Conservation (phyloP, 2,329 filamentous ascomycete genomes). For the Emmonsiellopsis sp. region DNA sequence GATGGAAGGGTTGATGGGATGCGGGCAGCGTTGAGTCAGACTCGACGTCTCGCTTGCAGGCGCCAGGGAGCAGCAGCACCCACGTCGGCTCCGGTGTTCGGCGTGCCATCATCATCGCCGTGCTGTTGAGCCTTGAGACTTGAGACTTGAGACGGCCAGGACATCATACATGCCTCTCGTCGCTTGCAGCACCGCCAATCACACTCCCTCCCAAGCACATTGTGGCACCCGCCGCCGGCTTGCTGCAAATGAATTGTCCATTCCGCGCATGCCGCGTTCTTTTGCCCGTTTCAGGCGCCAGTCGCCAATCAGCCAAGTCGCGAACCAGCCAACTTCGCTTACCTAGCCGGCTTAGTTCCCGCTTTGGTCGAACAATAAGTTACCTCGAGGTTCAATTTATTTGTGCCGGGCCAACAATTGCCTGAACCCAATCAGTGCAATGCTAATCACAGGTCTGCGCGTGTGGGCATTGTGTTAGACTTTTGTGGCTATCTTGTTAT, state of each 20-base stretch:
- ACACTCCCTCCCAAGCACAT: not conserved
- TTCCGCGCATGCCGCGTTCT: not conserved
- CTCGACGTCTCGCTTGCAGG: not conserved
- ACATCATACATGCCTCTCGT: not conserved
- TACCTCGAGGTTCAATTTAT: too few species aligned
- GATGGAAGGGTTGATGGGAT: too few species aligned
- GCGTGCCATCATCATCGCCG: too few species aligned
- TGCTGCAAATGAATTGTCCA: not conserved
- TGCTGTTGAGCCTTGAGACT: too few species aligned
- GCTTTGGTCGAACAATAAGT: too few species aligned
- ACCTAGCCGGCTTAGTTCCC: too few species aligned
- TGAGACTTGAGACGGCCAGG: not conserved
- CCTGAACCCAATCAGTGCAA: too few species aligned
- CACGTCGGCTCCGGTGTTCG: not conserved
- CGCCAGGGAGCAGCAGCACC: not conserved
- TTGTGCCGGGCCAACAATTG: too few species aligned
- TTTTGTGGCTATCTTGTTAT: too few species aligned
- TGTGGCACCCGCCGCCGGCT: not conserved
- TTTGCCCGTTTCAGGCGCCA: not conserved
- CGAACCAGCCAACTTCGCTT: not conserved
- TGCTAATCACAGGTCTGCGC: too few species aligned
- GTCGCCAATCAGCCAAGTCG: constrained; percentile 2
- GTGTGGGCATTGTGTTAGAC: too few species aligned
- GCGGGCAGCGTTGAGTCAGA: not conserved
- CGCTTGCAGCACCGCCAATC: not conserved